A percentile compares a stretch with the other conserved stretches of the same genome.
Conservation (phyloP, 2,329 filamentous ascomycete species). For the Fusarium buxicola region DNA sequence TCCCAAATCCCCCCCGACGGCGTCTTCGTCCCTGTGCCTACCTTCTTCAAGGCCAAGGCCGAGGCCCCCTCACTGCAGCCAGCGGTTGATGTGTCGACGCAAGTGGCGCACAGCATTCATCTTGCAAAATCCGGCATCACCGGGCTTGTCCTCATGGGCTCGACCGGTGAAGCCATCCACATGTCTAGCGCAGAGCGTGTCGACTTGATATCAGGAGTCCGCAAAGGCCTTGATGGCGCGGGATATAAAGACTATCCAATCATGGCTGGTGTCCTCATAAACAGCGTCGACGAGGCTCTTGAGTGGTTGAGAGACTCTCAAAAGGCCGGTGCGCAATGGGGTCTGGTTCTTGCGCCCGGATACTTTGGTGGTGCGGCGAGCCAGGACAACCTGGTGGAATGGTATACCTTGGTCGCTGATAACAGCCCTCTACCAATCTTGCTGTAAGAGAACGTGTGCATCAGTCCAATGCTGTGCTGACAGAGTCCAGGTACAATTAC, state of each 20-base stretch:
- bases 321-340: constrained; percentile 68
- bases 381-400: constrained; percentile 65
- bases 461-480: neutral
- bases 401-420: constrained; percentile 69
- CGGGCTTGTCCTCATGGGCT: constrained; percentile 71
- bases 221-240: constrained; percentile 63
- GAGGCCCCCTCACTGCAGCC: constrained; percentile 8
- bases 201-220: constrained; percentile 63
- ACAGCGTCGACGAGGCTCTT: constrained; percentile 70
- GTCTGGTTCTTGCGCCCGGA: constrained; percentile 66
- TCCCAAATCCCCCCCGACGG: constrained; percentile 58
- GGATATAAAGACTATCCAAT: constrained; percentile 69
- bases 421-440: constrained; percentile 67
- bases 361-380: constrained; percentile 67
- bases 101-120: constrained; percentile 68
- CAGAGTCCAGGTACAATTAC: constrained; percentile 69
- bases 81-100: constrained; percentile 66
- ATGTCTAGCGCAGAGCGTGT: constrained; percentile 65
- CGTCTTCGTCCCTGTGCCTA: constrained; percentile 70
- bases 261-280: constrained; percentile 69
- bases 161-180: constrained; percentile 72
- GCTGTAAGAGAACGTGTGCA: constrained; percentile 55
- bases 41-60: constrained; percentile 66
- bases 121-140: constrained; percentile 69
- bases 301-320: constrained; percentile 65